Conservation (phyloP, 805 yeast genomes). For the Saturnispora sekii region DNA sequence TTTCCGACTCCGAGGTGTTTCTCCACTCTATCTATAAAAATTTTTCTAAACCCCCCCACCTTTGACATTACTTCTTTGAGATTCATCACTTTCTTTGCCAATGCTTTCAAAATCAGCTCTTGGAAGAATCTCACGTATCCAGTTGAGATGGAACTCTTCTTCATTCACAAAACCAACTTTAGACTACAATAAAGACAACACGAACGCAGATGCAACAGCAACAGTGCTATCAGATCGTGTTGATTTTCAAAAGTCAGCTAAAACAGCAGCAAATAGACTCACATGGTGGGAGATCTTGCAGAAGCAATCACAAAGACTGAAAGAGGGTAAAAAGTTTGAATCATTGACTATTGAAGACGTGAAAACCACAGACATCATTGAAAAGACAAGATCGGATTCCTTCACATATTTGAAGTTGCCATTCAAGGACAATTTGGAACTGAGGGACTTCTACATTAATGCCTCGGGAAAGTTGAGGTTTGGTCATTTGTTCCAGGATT, state of each 20-base stretch:
- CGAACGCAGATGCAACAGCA: conserved; percentile 60
- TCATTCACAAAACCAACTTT: neutral
- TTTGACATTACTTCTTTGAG: neutral
- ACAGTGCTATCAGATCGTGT: conserved; percentile 52
- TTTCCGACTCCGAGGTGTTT: neutral
- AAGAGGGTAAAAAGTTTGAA: conserved; percentile 65
- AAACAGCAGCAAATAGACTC: conserved; percentile 32
- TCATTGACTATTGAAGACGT: conserved; percentile 65
- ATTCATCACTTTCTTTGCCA: neutral
- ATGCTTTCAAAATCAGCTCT: no score
- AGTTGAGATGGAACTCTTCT: neutral
- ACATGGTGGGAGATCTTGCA: conserved; percentile 84
- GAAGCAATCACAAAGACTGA: conserved; percentile 59
- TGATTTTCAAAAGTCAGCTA: conserved; percentile 38
- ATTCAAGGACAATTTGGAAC: conserved; percentile 71
- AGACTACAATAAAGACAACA: conserved; percentile 9
- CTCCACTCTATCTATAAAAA: neutral
- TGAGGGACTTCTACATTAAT: conserved; percentile 80
- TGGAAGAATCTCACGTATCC: no score
- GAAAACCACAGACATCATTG: conserved; percentile 57
- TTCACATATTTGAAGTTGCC: conserved; percentile 64
- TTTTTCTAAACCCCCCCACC: neutral
- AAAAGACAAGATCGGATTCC: conserved; percentile 70
- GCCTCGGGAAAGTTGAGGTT: conserved; percentile 87
- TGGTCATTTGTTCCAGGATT: conserved; percentile 89